Evolutionary conservation across 2,329 filamentous ascomycete species (phyloP).

Genomic region (Colletotrichum tropicicola): DNA sequence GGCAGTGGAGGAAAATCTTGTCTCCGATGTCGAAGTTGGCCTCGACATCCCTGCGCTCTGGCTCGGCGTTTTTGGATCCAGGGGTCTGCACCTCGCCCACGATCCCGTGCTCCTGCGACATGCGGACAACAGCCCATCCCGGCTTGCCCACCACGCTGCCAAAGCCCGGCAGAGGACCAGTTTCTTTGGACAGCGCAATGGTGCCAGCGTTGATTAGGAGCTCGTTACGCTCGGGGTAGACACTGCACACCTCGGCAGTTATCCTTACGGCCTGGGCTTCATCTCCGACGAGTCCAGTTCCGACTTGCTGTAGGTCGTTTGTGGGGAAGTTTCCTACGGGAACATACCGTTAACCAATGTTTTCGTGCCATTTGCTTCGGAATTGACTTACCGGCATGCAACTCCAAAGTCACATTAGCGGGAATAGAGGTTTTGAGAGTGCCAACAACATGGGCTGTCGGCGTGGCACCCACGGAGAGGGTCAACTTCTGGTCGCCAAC

Average conservation of each 20-base stretch:
- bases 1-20: constrained; percentile 40
- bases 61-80: constrained; percentile 24
- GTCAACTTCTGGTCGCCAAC: constrained; percentile 37
- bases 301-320: constrained; percentile 50
- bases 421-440: constrained; percentile 40
- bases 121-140: constrained; percentile 42
- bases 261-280: constrained; percentile 42
- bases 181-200: constrained; percentile 45
- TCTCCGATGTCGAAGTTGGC: constrained; percentile 44
- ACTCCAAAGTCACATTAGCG: constrained; percentile 42
- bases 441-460: constrained; percentile 45
- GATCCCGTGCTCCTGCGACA: constrained; percentile 50
- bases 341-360: too few species aligned
- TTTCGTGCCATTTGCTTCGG: too few species aligned
- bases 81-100: constrained; percentile 28
- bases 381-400: constrained; percentile 41
- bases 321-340: constrained; percentile 43
- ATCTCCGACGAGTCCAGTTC: constrained; percentile 41
- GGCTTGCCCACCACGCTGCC: constrained; percentile 39
- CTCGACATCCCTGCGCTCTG: constrained; percentile 31
- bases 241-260: constrained; percentile 45
- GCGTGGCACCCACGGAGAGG: constrained; percentile 45
- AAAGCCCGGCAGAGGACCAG: constrained; percentile 40
- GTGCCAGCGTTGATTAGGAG: constrained; percentile 47
- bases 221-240: constrained; percentile 48